Evolutionary conservation across 2,329 filamentous ascomycete species (phyloP), one percentile per base, ranked within the genome.

Genomic region (Neophaeococcomyces aloes): DNA sequence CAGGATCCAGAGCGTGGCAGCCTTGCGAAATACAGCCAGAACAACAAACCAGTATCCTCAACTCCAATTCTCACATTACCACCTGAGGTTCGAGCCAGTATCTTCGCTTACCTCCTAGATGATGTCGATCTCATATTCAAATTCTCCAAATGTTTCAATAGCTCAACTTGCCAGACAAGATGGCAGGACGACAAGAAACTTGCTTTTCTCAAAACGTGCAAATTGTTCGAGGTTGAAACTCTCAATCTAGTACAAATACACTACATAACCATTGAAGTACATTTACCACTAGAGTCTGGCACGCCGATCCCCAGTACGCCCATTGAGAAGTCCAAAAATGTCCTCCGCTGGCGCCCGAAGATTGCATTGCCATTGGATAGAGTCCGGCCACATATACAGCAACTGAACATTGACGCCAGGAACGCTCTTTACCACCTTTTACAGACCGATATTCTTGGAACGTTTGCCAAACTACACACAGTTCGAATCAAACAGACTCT

Each of bases 81-180:
- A 15, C 15, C 39, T 11, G 39, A 42, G 19, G 21, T 42, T 15
- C 21, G 39, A 27, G 39, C 39, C 11, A 15, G n/a, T 13, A 42
- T 42, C 31, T 42, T 42, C 31, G 27, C 34, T 15, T 42, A 42
- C 13, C 39, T 42, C 19, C 5, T 42, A 14, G 39, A 42, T 18
- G 39, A 42, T 2, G 39, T 42, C 7, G 30, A 35, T 19, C 31
- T 42, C 8, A 34, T 19, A 11, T 42, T 42, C 39, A 42, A 23
- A 19, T 42, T 34, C 17, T 42, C 30, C 21, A 35, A 42, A 35
- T 10, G 7, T 5, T 35, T 42, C 7, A 25, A 34, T 25, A 27
- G 30, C 11, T 34, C 39, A 11, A 34, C 39, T 6, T 42, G 39
- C 30, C 34, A 31, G 29, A 30, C 31, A 7, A 33, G 30, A 14